Evolutionary conservation across 1,139 yeast species (phyloP), one percentile per base, ranked within the genome.

Genomic region (Suzukiozyma palmioleophila): DNA sequence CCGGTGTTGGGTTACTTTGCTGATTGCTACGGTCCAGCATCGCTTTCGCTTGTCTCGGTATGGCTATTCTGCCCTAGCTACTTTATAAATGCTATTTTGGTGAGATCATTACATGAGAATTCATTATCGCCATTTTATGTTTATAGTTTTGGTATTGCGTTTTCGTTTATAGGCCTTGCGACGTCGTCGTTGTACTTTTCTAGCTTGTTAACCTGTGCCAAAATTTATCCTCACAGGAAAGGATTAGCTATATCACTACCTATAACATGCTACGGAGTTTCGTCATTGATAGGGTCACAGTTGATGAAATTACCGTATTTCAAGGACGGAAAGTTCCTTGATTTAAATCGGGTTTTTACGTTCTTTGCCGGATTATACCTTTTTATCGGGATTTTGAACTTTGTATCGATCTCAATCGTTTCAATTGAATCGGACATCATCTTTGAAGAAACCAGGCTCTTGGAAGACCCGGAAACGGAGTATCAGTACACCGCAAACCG

Each of bases 191-290:
- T 87, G 34, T 89, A 84, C 60, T 84, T 89, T 54, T 75, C 87
- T 44, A 78, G 89, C 35, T 66, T 89, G 44, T 69, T 89, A 27
- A 84, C 95, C 1, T 87, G 96, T 62, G 95, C 96, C 2, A 81
- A 83, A 49, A 75, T 88, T 21, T 85, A 79, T 52, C 95, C 96
- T 0, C 66, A 78, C 28, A 72, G 71, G 36, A 84, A 86, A 44
- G 85, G 95, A 2, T 63, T 90, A 44, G 85, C 96, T 31, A 88
- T 92, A 35, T 84, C 95, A 35, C 73, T 86, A 29, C 97, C 97
- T 0, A 90, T 92, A 3, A 79, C 95, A 1, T 83, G 85, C 46
- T 89, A 84, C 59, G 97, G 97, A 1, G 57, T 88, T 24, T 83
- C 95, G 8, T 79, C 95, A 3, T 64, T 85, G 39, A 60, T 84